phyloP scores from a whole-genome alignment of 2,329 filamentous ascomycete genomes.

The Aspergillus sp. region DNA sequence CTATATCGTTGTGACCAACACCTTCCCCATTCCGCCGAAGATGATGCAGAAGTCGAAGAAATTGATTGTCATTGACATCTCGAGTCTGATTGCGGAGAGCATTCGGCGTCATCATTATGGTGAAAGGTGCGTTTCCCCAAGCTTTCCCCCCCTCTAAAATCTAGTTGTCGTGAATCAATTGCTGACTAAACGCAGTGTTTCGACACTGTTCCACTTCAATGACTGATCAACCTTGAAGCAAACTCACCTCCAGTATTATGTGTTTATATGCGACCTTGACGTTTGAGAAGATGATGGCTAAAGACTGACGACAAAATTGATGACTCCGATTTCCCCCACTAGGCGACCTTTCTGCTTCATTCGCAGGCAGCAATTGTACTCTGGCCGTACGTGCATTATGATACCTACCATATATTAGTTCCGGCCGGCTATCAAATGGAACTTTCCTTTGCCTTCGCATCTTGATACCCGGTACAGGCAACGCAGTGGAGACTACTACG shows the following conservation, averaged over 20 bases:
- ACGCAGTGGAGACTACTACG: background rate
- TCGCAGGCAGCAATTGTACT: slow-evolving; percentile 2
- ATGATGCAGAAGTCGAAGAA: slow-evolving; percentile 72
- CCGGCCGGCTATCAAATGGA: background rate
- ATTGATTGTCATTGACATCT: slow-evolving; percentile 85
- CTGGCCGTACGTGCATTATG: slow-evolving; percentile 1
- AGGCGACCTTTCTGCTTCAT: background rate
- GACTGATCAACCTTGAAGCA: slow-evolving; percentile 25
- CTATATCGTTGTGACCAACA: slow-evolving; percentile 92
- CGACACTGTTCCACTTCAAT: slow-evolving; percentile 64
- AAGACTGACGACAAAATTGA: slow-evolving; percentile 23
- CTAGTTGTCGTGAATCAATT: slow-evolving; percentile 38
- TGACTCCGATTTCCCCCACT: slow-evolving; percentile 13
- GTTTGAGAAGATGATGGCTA: slow-evolving; percentile 21
- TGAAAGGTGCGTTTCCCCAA: slow-evolving; percentile 71
- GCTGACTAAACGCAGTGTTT: slow-evolving; percentile 36
- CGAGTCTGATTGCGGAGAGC: slow-evolving; percentile 82
- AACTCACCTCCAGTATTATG: background rate
- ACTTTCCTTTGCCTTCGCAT: background rate
- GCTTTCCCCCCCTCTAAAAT: too few species aligned
- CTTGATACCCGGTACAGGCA: background rate
- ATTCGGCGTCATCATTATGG: slow-evolving; percentile 96
- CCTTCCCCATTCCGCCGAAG: slow-evolving; percentile 82
- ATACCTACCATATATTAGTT: background rate
- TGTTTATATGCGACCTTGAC: slow-evolving; percentile 6